Evolutionary conservation across 1,284 basidiomycete genomes (phyloP).

Genomic region (Mycena citricolor): DNA sequence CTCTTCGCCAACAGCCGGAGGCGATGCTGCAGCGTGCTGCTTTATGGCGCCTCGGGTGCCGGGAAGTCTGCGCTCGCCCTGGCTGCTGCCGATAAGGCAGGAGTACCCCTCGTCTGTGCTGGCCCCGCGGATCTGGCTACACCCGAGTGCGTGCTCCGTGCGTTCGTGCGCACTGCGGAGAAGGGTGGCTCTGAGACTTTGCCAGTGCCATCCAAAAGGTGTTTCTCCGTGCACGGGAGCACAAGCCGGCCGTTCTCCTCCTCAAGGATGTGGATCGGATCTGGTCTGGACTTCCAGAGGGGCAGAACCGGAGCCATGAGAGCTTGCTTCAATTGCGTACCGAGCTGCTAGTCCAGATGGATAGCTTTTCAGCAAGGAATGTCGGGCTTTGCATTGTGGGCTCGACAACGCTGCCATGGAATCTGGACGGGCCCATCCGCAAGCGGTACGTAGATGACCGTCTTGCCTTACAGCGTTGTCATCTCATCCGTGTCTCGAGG

Average conservation of each 20-base stretch:
- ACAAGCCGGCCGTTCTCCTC: conserved; percentile 97
- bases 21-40: conserved; percentile 84
- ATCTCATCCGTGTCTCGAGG: no score
- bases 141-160: no score
- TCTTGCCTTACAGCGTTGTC: no score
- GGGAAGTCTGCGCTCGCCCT: conserved; percentile 95
- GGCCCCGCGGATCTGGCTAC: no score
- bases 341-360: conserved; percentile 97
- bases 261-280: conserved; percentile 98
- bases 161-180: no score
- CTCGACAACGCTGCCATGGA: conserved; percentile 98
- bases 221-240: conserved; percentile 94
- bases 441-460: no score
- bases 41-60: conserved; percentile 95
- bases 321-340: conserved; percentile 96
- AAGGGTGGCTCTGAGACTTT: no score
- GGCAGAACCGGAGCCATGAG: conserved; percentile 94
- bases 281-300: conserved; percentile 92
- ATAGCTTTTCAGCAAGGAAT: conserved; percentile 97
- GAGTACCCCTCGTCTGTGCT: no score
- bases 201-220: no score
- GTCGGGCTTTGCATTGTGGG: conserved; percentile 94
- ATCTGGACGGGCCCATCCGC: no score
- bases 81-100: conserved; percentile 95
- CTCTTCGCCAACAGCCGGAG: conserved; percentile 86